Base-by-base conservation (phyloP, 1,284 basidiomycete genomes). In the Puccinia sorghi region DNA sequence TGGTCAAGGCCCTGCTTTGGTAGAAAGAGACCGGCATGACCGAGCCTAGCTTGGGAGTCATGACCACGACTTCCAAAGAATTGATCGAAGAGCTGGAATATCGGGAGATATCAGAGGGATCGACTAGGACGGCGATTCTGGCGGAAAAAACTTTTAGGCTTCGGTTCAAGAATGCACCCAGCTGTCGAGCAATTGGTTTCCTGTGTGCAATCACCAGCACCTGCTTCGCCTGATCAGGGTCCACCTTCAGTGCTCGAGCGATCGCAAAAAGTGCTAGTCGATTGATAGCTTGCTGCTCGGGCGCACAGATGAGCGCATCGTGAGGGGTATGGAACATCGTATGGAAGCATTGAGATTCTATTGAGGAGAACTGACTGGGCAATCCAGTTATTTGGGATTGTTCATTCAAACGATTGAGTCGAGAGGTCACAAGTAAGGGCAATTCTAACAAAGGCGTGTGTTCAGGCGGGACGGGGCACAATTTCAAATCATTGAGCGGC, bases 401-500 rank as follows among this genome's bases (percentile, higher is more conserved):
- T 25, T 59, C 57, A 54, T 70, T 50, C 43, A 43, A 84, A 81
- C 89, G 86, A 56, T 86, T 86, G 25, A 92, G 83, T 11, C 87
- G 86, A 11, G 87, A 86, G 41, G 89, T 85, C 25, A 88, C 84
- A 11, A 99, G 88, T 83, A 93, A 91, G 0, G 96, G 94, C 1
- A 98, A 87, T 80, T 95, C 89, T 52, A 97, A 86, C 0, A 93
- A 86, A 8, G 89, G 87, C 0, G 90, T 90, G 82, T 90, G 89
- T n/a, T 88, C 87, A 48, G 87, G 86, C 8, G 90, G 88, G n/a
- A 86, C 82, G 8, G 85, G 80, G 0, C 97, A 95, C 90, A 98
- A 94, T 74, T 89, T 85, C 13, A 98, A 85, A 20, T 88, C 86
- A 12, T 90, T 89, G 48, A 98, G 85, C 0, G 89, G 84, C 48